Conservation (phyloP, 345 rosid species). For the Citrus unshiu region DNA sequence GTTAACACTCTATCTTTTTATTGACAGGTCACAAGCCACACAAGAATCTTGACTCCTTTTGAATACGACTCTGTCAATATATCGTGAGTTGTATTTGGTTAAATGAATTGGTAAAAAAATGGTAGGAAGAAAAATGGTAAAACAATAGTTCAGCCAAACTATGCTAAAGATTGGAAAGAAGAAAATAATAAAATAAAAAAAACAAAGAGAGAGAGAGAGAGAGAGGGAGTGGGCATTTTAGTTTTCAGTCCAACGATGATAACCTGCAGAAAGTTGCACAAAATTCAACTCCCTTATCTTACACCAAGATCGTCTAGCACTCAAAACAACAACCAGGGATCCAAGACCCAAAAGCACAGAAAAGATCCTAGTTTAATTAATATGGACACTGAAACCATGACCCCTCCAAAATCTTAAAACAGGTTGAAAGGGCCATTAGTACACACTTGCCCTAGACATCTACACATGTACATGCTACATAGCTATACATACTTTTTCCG, state of each 20-base stretch:
- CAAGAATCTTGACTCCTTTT: too few species aligned
- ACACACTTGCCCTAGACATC: constrained; percentile 11
- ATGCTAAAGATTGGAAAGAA: too few species aligned
- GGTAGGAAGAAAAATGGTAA: too few species aligned
- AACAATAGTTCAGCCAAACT: too few species aligned
- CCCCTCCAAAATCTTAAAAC: constrained; percentile 15
- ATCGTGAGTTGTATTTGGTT: too few species aligned
- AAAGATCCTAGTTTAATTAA: neutral
- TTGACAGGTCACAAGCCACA: too few species aligned
- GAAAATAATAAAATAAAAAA: too few species aligned
- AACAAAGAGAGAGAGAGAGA: rapidly evolving
- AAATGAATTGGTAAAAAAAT: too few species aligned
- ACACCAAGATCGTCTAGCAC: constrained; percentile 2
- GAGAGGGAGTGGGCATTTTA: too few species aligned
- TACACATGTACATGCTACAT: constrained; percentile 18
- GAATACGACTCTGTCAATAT: too few species aligned
- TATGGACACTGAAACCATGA: neutral
- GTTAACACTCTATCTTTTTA: too few species aligned
- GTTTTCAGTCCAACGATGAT: neutral
- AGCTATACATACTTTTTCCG: neutral
- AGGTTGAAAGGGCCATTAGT: constrained; percentile 5
- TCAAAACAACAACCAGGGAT: neutral
- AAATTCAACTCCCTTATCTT: neutral
- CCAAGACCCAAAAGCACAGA: neutral
- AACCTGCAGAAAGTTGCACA: neutral